Base-by-base conservation (phyloP, 1,284 basidiomycete species). In the Moesziomyces parantarcticus region DNA sequence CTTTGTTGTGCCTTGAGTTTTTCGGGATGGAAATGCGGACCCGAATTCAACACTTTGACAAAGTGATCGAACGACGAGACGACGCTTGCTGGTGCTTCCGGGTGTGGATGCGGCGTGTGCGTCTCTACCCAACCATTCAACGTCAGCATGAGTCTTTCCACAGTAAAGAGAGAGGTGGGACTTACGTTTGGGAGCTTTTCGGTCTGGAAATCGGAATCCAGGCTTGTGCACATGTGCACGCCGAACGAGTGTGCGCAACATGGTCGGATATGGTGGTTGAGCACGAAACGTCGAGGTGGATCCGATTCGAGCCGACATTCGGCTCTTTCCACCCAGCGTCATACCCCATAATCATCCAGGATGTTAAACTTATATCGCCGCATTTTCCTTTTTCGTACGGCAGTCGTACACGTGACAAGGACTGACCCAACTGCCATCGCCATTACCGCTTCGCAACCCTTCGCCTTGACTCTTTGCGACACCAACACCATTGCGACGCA, bases 11-110 rank as follows among this genome's bases (percentile, higher is more conserved):
- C 29, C 36, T 73, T 29, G 13, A 82, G 57, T 45, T 82, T 82
- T 8, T 76, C 74, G 0, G 81, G 76, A 54, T 82, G 54, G 52
- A 82, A 83, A 44, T 83, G 82, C 2, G 82, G 82, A 29, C 82
- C 82, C 13, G 74, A 75, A 8, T 62, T 42, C 26, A 75, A 76
- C 20, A 76, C 59, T 53, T 83, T 57, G 41, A 78, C 75, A 56
- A 83, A 83, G 23, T 80, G 70, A 26, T 60, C 50, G 66, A 83
- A 83, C 26, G 69, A 54, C 5, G 60, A 50, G 23, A 51, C 74
- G 41, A 83, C 57, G 32, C 60, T 61, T 6, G 61, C n/a, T 2
- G 82, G 82, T 34, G 82, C 82, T 45, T 68, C 80, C 9, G 82
- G 82, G 45, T 83, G 82, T 20, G 82, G 77, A 41, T 82, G 71